These are phyloP conservation scores for Trichosporon sp. DNA, from an alignment of 1,284 basidiomycete species.

Conservation along the genomic window DNA sequence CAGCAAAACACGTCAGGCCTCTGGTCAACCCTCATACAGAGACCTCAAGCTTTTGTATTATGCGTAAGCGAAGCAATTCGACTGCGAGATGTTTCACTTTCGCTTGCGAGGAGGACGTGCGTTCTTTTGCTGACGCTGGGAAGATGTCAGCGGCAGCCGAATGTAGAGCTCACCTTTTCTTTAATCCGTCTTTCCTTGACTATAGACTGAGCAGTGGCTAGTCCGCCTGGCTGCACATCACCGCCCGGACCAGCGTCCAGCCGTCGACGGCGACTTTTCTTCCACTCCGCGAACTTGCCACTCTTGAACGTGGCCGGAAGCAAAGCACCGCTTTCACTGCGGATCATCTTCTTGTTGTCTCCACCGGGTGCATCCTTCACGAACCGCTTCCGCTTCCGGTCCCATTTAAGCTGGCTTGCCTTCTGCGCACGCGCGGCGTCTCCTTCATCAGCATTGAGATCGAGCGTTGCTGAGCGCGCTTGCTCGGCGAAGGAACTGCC, in stretches of 20 bases:
- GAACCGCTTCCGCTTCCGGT: constrained; percentile 95
- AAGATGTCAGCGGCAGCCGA: neutral
- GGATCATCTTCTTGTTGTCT: constrained; percentile 87
- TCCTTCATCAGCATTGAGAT: constrained; percentile 76
- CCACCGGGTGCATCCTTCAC: constrained; percentile 76
- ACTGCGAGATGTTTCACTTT: neutral
- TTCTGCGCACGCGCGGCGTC: constrained; percentile 60
- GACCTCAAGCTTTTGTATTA: no score
- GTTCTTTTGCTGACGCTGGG: constrained; percentile 15
- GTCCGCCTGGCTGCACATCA: neutral
- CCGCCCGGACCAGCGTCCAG: neutral
- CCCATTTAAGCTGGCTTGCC: constrained; percentile 70
- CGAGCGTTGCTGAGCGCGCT: constrained; percentile 72
- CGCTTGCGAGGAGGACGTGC: constrained; percentile 1
- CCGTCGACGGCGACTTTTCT: constrained; percentile 29
- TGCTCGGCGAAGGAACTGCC: constrained; percentile 80
- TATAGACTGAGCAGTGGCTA: neutral
- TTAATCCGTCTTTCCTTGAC: neutral
- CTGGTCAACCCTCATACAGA: no score
- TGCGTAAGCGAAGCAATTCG: no score
- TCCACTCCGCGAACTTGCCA: constrained; percentile 95
- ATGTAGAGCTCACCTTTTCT: neutral
- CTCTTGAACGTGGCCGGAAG: constrained; percentile 91
- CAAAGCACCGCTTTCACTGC: constrained; percentile 83
- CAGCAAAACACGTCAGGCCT: no score